phyloP scores from a whole-genome alignment of 2,329 filamentous ascomycete species.

The Arthrocladium fulminans region DNA sequence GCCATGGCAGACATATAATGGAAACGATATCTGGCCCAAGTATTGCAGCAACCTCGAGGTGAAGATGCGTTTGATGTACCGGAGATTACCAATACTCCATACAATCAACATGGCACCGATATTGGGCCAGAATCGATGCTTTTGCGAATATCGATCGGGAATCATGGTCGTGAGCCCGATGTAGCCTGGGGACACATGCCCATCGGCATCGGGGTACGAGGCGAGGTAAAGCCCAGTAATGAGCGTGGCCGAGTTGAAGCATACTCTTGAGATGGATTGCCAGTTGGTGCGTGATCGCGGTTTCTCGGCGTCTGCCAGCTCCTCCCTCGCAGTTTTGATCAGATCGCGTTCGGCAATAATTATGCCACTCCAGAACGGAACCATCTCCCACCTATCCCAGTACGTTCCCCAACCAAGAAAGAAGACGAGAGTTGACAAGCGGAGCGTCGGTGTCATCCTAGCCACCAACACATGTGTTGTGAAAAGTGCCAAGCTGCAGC shows the following conservation, averaged over 20 bases:
- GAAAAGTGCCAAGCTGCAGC: constrained; percentile 9
- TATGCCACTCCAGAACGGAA: constrained; percentile 34
- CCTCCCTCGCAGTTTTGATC: constrained; percentile 28
- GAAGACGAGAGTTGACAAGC: not conserved
- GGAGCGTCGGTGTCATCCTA: constrained; percentile 4
- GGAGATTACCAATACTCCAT: constrained; percentile 34
- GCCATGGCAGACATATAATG: constrained; percentile 41
- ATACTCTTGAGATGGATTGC: not conserved
- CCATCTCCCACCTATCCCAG: constrained; percentile 37
- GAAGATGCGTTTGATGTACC: constrained; percentile 34
- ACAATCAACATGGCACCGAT: constrained; percentile 36
- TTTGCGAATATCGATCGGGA: constrained; percentile 34
- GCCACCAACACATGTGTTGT: constrained; percentile 4
- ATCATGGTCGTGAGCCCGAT: constrained; percentile 32
- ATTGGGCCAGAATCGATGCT: constrained; percentile 37
- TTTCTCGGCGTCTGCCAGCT: not conserved
- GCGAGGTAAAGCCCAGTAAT: constrained; percentile 35
- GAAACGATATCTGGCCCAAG: constrained; percentile 40
- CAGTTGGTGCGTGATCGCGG: not conserved
- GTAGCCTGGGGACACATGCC: constrained; percentile 35
- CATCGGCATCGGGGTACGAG: constrained; percentile 31
- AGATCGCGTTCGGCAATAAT: constrained; percentile 34
- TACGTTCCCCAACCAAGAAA: constrained; percentile 12
- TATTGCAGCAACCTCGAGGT: constrained; percentile 36
- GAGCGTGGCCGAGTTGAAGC: constrained; percentile 32